Conservation (phyloP, 1,284 basidiomycete genomes). For the Ceratobasidium sp. region DNA sequence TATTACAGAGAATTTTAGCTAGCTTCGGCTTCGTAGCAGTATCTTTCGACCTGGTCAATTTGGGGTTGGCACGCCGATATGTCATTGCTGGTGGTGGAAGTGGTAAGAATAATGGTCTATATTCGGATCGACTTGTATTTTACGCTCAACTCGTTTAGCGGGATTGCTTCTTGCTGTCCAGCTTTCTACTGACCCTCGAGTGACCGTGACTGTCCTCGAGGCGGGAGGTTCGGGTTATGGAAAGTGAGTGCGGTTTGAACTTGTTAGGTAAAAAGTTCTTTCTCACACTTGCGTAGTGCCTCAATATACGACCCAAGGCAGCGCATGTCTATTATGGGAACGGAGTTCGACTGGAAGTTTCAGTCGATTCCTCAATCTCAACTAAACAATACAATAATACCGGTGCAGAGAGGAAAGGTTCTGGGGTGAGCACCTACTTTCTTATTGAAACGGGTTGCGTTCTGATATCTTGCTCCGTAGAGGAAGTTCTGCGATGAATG, state of each 20-base stretch:
- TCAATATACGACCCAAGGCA: slow-evolving; percentile 9
- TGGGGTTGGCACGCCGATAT: not conserved
- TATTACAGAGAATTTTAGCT: not conserved
- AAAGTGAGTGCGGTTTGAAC: not conserved
- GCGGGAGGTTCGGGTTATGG: not conserved
- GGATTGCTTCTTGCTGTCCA: not conserved
- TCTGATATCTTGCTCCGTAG: not conserved
- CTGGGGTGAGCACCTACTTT: not conserved
- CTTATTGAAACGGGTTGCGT: too few species aligned
- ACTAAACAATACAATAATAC: not conserved
- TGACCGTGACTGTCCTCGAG: not conserved
- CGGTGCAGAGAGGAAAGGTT: slow-evolving; percentile 7
- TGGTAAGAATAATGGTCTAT: not conserved
- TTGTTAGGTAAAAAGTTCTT: too few species aligned
- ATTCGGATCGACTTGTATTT: not conserved
- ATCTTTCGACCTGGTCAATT: not conserved
- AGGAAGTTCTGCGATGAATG: not conserved
- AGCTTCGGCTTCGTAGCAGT: too few species aligned
- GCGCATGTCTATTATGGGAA: not conserved
- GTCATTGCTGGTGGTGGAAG: slow-evolving; percentile 4
- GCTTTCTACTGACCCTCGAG: not conserved
- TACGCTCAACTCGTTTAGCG: not conserved
- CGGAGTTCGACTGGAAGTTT: slow-evolving; percentile 1
- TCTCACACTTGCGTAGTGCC: not conserved
- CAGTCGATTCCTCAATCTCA: slow-evolving; percentile 3